A percentile compares a stretch with the other conserved stretches of the same genome.
Evolutionary conservation across 192 early-diverging fungal species (phyloP).

Genomic region (Coemansia sp.): DNA sequence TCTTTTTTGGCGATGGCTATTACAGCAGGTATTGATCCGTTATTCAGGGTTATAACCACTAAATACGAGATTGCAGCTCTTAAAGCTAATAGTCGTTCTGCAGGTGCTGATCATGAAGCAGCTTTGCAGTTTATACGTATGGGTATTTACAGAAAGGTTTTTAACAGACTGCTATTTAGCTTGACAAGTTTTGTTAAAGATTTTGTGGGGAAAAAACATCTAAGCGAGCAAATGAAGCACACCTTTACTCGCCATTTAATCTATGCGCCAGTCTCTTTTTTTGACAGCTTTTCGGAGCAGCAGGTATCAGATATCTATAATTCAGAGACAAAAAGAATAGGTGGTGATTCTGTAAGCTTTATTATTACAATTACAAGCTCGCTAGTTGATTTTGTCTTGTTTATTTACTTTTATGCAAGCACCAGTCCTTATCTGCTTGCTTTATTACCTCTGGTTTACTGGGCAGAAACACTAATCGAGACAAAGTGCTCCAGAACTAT

Average conservation of each 20-base stretch:
- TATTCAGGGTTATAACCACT: not conserved
- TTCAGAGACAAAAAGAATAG: conserved; percentile 13
- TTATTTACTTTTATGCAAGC: conserved; percentile 15
- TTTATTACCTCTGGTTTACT: conserved; percentile 5
- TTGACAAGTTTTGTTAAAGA: conserved; percentile 2
- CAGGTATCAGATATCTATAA: conserved; percentile 24
- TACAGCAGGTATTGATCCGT: not conserved
- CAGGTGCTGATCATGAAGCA: conserved; percentile 1
- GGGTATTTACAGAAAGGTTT: conserved; percentile 12
- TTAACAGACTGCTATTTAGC: not conserved
- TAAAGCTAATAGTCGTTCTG: not conserved
- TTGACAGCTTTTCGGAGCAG: conserved; percentile 33
- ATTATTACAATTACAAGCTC: conserved; percentile 13
- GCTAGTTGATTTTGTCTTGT: conserved; percentile 2
- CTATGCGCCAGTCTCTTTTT: conserved; percentile 34
- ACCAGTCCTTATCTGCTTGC: conserved; percentile 24
- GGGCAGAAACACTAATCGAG: conserved; percentile 2
- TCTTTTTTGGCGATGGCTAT: not conserved
- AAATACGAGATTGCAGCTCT: not conserved
- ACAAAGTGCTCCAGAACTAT: not conserved
- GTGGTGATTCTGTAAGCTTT: conserved; percentile 7
- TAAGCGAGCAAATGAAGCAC: conserved; percentile 12
- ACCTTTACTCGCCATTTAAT: conserved; percentile 25
- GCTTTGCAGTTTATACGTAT: conserved; percentile 25
- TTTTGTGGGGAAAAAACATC: not conserved